These are phyloP conservation scores for Aspergillus sergii DNA, from an alignment of 2,329 filamentous ascomycete genomes.

Conservation along the genomic window DNA sequence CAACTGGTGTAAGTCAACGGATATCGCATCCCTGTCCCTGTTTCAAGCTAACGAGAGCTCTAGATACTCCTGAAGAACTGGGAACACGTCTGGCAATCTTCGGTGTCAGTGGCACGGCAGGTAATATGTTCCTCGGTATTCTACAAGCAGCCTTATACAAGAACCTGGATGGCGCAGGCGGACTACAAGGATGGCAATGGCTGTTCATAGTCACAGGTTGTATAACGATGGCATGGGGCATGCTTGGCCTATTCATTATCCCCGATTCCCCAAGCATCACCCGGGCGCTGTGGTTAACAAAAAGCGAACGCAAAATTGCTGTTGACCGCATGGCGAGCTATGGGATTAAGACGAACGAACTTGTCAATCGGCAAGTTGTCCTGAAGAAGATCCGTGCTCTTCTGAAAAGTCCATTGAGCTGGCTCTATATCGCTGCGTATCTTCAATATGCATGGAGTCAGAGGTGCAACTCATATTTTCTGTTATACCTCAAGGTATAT, in stretches of 20 bases:
- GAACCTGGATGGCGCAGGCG: slow-evolving; percentile 16
- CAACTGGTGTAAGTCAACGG: slow-evolving; percentile 19
- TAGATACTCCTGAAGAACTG: slow-evolving; percentile 17
- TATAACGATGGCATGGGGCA: slow-evolving; percentile 20
- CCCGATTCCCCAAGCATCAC: slow-evolving; percentile 22
- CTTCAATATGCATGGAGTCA: slow-evolving; percentile 21
- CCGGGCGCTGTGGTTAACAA: slow-evolving; percentile 21
- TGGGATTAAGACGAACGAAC: slow-evolving; percentile 18
- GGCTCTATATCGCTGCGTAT: slow-evolving; percentile 19
- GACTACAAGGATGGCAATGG: slow-evolving; percentile 12
- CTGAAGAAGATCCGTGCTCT: slow-evolving; percentile 10
- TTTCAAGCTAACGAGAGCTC: background rate
- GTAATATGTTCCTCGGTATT: slow-evolving; percentile 22
- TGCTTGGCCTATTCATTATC: slow-evolving; percentile 21
- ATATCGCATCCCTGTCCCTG: background rate
- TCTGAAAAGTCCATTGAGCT: slow-evolving; percentile 14
- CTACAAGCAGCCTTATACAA: slow-evolving; percentile 22
- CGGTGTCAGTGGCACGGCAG: slow-evolving; percentile 18
- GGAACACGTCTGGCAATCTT: slow-evolving; percentile 20
- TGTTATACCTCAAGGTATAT: slow-evolving; percentile 19
- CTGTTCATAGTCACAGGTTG: slow-evolving; percentile 13
- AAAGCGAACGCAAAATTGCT: slow-evolving; percentile 15
- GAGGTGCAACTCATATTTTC: slow-evolving; percentile 22
- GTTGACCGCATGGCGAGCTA: slow-evolving; percentile 19
- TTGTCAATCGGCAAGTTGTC: slow-evolving; percentile 15